Evolutionary conservation across 257 asterid genomes (phyloP), one percentile per base, ranked within the genome.

Genomic region (Jacaranda mimosifolia): DNA sequence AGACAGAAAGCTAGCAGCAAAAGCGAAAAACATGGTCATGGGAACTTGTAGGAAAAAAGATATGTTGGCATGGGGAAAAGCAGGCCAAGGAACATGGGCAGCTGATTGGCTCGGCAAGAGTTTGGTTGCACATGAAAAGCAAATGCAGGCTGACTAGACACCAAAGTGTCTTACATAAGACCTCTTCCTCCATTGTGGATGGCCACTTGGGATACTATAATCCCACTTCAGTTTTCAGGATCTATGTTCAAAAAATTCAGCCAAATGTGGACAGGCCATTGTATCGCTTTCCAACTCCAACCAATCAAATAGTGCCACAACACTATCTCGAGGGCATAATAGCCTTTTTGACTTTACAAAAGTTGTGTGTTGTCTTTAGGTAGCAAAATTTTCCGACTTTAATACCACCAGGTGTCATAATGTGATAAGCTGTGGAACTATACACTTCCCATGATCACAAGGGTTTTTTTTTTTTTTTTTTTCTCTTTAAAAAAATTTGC

Each of bases 91-190:
- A 73, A 67, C 84, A 78, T 74, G 83, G 83, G 87, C 82, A 80
- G 64, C 70, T 83, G 77, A 84, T 79, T 81, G 88, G 85, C 73
- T 57, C 55, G 79, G 26, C 36, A 56, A 38, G 77, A 74, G 60
- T 84, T 84, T 86, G 94, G 80, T 36, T 32, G 79, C 92, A 87
- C 87, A 70, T 87, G 89, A 72, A 72, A 67, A 74, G 70, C 76
- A 55, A 58, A 53, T 72, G 83, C 75, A 72, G 67, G 84, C 81
- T 89, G 89, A 85, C 83, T 72, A 72, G 85, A 72, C 77, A 69
- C 15, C 59, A 18, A 70, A 13, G 7, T 75, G 71, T 49, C 74
- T 83, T 63, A 83, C 82, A 69, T 36, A 60, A 57, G 12, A 52
- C 79, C 74, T 49, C 63, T 79, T 58, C 67, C 83, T 77, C 55